A percentile compares a stretch with the other conserved stretches of the same genome.
Conservation (phyloP, 1,139 yeast species). For the Pneumocystis murina region DNA sequence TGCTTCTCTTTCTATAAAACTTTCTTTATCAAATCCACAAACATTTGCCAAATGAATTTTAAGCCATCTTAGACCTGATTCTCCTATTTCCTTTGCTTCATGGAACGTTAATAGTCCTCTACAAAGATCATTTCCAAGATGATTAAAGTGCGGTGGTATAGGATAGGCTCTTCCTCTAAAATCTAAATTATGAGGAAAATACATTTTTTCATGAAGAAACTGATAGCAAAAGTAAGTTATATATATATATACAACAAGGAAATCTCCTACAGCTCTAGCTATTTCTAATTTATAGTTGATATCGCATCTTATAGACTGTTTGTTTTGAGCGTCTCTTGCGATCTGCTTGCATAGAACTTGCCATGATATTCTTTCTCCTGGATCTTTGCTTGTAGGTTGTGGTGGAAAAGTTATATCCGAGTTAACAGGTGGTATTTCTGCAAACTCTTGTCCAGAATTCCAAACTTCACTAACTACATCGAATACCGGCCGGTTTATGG, state of each 20-base stretch:
- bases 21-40: slow-evolving; percentile 73
- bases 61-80: slow-evolving; percentile 65
- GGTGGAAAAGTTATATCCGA: slow-evolving; percentile 44
- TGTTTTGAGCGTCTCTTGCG: slow-evolving; percentile 46
- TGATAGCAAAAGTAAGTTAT: neutral
- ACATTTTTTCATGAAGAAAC: slow-evolving; percentile 60
- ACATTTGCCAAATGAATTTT: slow-evolving; percentile 82
- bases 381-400: slow-evolving; percentile 52
- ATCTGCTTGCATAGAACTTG: slow-evolving; percentile 42
- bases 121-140: slow-evolving; percentile 81
- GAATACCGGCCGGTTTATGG: slow-evolving; percentile 60
- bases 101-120: slow-evolving; percentile 75
- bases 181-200: slow-evolving; percentile 86
- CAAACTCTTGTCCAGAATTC: slow-evolving; percentile 68
- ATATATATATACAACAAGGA: neutral
- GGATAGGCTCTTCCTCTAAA: slow-evolving; percentile 96
- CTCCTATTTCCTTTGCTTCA: slow-evolving; percentile 73
- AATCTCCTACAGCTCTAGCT: slow-evolving; percentile 48
- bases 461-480: slow-evolving; percentile 60
- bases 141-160: slow-evolving; percentile 62
- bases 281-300: slow-evolving; percentile 84
- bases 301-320: slow-evolving; percentile 83
- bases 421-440: slow-evolving; percentile 55
- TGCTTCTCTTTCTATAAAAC: slow-evolving; percentile 57
- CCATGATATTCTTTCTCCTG: slow-evolving; percentile 54